Conservation (phyloP, 164 flowering plant genomes). For the Tinospora cordifolia region DNA sequence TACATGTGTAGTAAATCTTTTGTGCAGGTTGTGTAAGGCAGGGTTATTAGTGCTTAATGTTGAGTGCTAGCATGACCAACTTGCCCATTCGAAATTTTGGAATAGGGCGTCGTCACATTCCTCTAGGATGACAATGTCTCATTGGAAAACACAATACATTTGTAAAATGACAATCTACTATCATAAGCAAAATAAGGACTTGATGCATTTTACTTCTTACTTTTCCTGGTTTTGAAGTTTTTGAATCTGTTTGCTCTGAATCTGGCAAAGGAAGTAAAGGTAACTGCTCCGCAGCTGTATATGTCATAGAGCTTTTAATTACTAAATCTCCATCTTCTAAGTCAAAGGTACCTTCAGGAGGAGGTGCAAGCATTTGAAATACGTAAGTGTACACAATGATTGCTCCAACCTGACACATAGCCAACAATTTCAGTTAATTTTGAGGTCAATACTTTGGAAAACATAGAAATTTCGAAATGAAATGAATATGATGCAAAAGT, state of each 20-base stretch:
- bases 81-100: too few relatives aligned
- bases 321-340: constrained; percentile 47
- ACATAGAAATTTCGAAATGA: not conserved
- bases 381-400: constrained; percentile 88
- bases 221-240: constrained; percentile 33
- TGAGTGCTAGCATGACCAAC: too few relatives aligned
- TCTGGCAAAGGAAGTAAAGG: constrained; percentile 51
- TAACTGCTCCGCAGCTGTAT: constrained; percentile 46
- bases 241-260: constrained; percentile 21
- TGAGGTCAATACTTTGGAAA: not conserved
- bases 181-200: not conserved
- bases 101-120: too few relatives aligned
- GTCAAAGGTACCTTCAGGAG: constrained; percentile 80
- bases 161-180: not conserved
- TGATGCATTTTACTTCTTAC: constrained; percentile 26
- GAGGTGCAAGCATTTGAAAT: constrained; percentile 88
- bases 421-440: not conserved
- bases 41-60: too few relatives aligned
- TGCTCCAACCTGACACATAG: constrained; percentile 74
- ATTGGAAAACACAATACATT: too few relatives aligned
- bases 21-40: too few relatives aligned
- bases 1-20: too few relatives aligned
- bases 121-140: too few relatives aligned
- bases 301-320: constrained; percentile 33
- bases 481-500: not conserved